Evolutionary conservation across 148 eudicot species (phyloP), one percentile per base, ranked within the genome.

Genomic region (Silene conica): DNA sequence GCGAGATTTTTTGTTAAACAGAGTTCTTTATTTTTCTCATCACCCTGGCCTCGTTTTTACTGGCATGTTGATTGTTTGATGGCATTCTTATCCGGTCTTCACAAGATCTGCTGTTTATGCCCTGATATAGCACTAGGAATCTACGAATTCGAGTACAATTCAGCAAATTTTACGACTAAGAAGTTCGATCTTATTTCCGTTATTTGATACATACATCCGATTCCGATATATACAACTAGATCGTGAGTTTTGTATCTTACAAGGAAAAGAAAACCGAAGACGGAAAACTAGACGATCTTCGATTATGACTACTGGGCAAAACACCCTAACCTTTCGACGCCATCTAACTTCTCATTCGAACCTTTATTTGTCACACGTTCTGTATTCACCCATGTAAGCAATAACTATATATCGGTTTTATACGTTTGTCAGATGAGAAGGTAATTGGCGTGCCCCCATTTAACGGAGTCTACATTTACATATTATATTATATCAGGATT

Each of bases 1-100:
- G 52, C 77, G 73, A 38, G 80, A 68, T 72, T 66, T 75, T 75
- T 23, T 64, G 70, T 67, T 72, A 55, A 71, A 21, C 31, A 16
- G 56, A 45, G 56, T 79, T 46, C 18, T 43, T 22, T 59, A 56
- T 67, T 10, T 55, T 13, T 55, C 41, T 4, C 55, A 1, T 34
- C 50, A 34, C 50, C 48, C 2, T 16, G 16, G 25, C 70, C 23
- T 0, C 12, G 12, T 46, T 69, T 18, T 22, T 5, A 1, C 6
- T 2, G 5, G 8, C 62, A 58, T n/a, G 4, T 9, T 25, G 0
- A 6, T 1, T 20, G 14, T 8, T 59, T 59, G 25, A 22, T 19
- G 12, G 28, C 64, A 9, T 23, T 20, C 31, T 25, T 25, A 25
- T 61, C 14, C 7, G 8, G 34, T 61, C 28, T 61, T 8, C n/a